Base-by-base conservation (phyloP, 163 green algal genomes). In the Coccomyxa subellipsoidea region DNA sequence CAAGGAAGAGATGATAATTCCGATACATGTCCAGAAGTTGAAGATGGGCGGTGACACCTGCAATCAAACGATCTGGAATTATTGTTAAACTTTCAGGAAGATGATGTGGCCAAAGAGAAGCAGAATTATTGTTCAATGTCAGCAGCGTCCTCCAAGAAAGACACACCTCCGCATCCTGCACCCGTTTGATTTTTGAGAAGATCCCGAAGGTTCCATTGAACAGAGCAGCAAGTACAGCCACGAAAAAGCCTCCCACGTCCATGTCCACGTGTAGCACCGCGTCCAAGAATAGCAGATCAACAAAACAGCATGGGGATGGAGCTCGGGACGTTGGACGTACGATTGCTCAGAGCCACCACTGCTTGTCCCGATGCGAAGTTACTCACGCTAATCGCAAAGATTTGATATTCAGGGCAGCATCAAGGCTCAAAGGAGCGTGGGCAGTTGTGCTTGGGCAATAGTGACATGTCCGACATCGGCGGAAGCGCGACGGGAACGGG, bases 131-230 rank as follows among this genome's bases (percentile, higher is more conserved):
- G 47, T 29, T 66, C 18, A 66, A 66, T 66, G 18, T 29, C 12
- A 29, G 12, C 47, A 66, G 47, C 47, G 8, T 34, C n/a, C 21
- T 27, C 9, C 39, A 72, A 35, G 21, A 69, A 27, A 73, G 35
- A 27, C 39, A 12, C n/a, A 35, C 81, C 35, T 81, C 47, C 38
- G 77, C 77, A 10, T 69, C 27, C 32, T 81, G 54, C 29, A 86
- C 40, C 15, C 72, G 47, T 25, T 59, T 27, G n/a, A 86, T 10
- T 66, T 90, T 90, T 21, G 81, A 59, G 9, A 90, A 72, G 15
- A 79, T 79, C 2, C 84, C 87, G 40, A 88, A 88, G 25, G 73
- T 80, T 15, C 87, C 87, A 76, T 90, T 90, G 47, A 79, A 86
- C 0, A 88, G 7, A 1, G 84, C 83, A 35, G 80, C 66, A 32